Evolutionary conservation across 179 eudicot species (phyloP), one percentile per base, ranked within the genome.

Genomic region (Amaranthus tricolor): DNA sequence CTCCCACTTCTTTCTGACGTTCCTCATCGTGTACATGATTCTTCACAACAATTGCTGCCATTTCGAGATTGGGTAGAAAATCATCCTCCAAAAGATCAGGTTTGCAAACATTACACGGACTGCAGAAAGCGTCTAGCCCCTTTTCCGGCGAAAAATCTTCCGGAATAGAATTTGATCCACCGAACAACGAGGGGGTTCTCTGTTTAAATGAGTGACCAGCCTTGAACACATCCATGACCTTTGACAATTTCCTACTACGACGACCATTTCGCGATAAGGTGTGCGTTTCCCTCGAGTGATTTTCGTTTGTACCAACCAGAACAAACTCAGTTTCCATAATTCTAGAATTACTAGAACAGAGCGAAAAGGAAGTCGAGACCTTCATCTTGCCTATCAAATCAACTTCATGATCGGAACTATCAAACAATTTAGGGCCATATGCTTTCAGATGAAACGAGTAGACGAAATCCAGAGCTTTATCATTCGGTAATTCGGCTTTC

Each of bases 41-140:
- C 76, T 84, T 93, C 71, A 89, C 85, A 53, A 95, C 74, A 60
- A 95, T 83, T 54, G 99, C 92, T 57, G 92, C 97, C 74, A 90
- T 64, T 82, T 95, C 97, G 57, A 81, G 87, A 75, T 91, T 89
- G 14, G 96, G 87, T 11, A 77, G 77, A 72, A 79, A 74, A 68
- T 74, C 61, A 75, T 70, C 24, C 65, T 83, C 88, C 5, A 69
- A 57, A 63, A 65, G 71, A 60, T 70, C 64, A 50, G 67, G 40
- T 54, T 68, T 72, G 43, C 62, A 76, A 48, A 68, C 24, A 20
- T 54, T 61, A 45, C 47, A 58, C 14, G 24, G 56, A 79, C 40
- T 63, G 7, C 73, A 14, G 50, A 57, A 47, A 4, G 56, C 55
- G 52, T 81, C 90, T 45, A 81, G 56, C 48, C 74, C 68, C 54